phyloP scores from a whole-genome alignment of 768 basidiomycete species.

The Pulveroboletus sp. region DNA sequence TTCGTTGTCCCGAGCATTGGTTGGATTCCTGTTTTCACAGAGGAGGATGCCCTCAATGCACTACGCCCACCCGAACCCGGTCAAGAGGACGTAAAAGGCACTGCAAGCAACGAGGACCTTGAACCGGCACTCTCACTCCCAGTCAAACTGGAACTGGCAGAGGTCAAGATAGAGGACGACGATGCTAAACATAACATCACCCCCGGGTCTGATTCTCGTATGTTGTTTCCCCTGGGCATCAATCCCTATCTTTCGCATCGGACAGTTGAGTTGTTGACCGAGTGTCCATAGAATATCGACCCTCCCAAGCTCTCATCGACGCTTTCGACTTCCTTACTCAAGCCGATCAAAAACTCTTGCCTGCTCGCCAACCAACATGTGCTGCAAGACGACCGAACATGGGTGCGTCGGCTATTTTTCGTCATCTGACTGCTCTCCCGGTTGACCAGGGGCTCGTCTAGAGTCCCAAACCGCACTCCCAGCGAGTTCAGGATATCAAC shows the following conservation, averaged over 20 bases:
- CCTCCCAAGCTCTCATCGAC: conserved; percentile 12
- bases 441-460: neutral
- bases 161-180: conserved; percentile 7
- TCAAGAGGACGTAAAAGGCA: conserved; percentile 1
- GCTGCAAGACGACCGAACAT: neutral
- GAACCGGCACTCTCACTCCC: neutral
- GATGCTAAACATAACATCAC: neutral
- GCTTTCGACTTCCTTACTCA: conserved; percentile 4
- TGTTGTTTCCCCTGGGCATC: neutral
- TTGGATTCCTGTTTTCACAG: conserved; percentile 1
- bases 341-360: neutral
- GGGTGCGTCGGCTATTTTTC: neutral
- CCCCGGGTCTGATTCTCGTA: neutral
- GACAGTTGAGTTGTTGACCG: neutral
- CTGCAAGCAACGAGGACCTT: neutral
- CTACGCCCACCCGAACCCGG: conserved; percentile 7
- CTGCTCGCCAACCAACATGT: neutral
- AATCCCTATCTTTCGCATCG: neutral
- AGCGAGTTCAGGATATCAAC: conserved; percentile 5
- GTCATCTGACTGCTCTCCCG: neutral
- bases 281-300: conserved; percentile 8
- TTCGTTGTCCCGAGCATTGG: neutral
- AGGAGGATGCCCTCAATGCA: conserved; percentile 20
- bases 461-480: neutral
- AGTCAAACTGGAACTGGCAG: conserved; percentile 5